These are phyloP conservation scores for Colletotrichum tabaci DNA, from an alignment of 2,329 filamentous ascomycete species.

Conservation along the genomic window DNA sequence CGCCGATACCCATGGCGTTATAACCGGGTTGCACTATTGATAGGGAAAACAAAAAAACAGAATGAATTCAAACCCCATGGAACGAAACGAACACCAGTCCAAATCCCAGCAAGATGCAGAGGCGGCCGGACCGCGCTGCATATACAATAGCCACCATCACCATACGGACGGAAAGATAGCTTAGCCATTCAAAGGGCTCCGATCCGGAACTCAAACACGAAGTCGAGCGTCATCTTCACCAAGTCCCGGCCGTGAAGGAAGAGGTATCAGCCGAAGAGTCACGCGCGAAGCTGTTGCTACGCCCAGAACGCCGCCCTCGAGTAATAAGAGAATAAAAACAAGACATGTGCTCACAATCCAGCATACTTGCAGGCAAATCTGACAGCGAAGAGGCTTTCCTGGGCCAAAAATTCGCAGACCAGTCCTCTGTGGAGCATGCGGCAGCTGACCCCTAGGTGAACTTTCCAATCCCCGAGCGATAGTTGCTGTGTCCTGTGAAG, in stretches of 20 bases:
- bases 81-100: not conserved
- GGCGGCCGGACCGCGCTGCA: not conserved
- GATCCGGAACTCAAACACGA: not conserved
- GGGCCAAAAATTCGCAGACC: not conserved
- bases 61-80: not conserved
- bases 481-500: not conserved
- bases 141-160: conserved; percentile 1
- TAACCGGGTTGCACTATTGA: not conserved
- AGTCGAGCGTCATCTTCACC: not conserved
- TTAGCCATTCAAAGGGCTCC: not conserved
- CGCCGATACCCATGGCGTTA: conserved; percentile 1
- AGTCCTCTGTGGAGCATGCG: not conserved
- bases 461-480: not conserved
- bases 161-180: not conserved
- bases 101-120: not conserved
- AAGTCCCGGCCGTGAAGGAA: conserved; percentile 15
- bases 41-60: not conserved
- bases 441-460: not conserved
- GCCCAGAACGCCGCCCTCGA: conserved; percentile 43
- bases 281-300: conserved; percentile 40
- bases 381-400: not conserved
- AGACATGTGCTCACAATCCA: conserved; percentile 1
- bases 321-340: conserved; percentile 16
- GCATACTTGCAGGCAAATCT: not conserved
- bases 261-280: conserved; percentile 42